Percentiles rank a stretch among this genome's conserved stretches.
Conservation (phyloP, 345 rosid genomes). For the Arabis alpina region DNA sequence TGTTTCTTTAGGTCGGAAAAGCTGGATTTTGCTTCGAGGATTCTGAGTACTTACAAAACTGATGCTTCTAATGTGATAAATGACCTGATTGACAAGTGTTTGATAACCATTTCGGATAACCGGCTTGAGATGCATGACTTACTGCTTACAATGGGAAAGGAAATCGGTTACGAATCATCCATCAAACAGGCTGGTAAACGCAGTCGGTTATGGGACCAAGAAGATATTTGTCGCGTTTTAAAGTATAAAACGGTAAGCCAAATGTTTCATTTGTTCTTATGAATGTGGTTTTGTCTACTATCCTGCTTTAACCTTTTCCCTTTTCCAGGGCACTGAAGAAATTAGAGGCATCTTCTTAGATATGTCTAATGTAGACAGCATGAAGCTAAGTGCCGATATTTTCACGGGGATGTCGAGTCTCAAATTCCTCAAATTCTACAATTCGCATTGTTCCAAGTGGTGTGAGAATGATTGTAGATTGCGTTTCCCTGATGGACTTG, state of each 20-base stretch:
- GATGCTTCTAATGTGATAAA: slow-evolving; percentile 27
- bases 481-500: slow-evolving; percentile 23
- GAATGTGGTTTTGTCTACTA: not conserved
- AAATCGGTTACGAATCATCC: slow-evolving; percentile 38
- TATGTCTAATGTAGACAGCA: slow-evolving; percentile 22
- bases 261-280: not conserved
- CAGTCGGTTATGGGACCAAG: slow-evolving; percentile 39
- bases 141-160: slow-evolving; percentile 42
- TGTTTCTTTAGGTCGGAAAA: slow-evolving; percentile 41
- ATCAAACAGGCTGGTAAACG: slow-evolving; percentile 31
- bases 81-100: slow-evolving; percentile 42
- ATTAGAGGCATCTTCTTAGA: slow-evolving; percentile 41
- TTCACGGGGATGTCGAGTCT: slow-evolving; percentile 44
- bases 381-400: slow-evolving; percentile 24
- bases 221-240: slow-evolving; percentile 40
- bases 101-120: slow-evolving; percentile 30
- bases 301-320: not conserved
- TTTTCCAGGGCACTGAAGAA: slow-evolving; percentile 37
- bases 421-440: slow-evolving; percentile 43
- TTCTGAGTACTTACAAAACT: slow-evolving; percentile 26
- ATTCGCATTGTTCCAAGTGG: slow-evolving; percentile 31
- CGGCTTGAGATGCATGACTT: slow-evolving; percentile 46
- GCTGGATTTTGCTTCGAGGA: slow-evolving; percentile 9
- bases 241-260: slow-evolving; percentile 36
- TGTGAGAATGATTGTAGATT: slow-evolving; percentile 34